Base-by-base conservation (phyloP, 352 stramenopile genomes). In the Thraustochytrium sp. region DNA sequence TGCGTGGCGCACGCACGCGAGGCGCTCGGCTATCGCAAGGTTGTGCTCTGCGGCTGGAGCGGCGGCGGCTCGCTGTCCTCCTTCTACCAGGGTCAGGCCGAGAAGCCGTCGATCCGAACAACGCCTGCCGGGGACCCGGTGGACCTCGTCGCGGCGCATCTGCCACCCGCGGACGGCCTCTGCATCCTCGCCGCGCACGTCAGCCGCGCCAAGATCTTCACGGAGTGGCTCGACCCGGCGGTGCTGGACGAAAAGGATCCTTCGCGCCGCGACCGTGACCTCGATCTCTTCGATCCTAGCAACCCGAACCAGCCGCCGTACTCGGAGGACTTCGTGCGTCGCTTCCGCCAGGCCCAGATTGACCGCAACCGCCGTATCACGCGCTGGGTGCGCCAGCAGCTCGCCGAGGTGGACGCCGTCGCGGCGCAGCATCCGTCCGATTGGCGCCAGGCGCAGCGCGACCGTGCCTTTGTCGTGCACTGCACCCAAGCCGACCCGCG, bases 171-270 rank as follows among this genome's bases (percentile, higher is more conserved):
- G 23, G 75, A 84, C 31, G 75, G 59, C 11, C 42, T 84, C 8
- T 61, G 53, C 34, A 76, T 84, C 31, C 54, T 84, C 36, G 75
- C 75, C 23, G 75, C 75, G n/a, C 75, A 84, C 31, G 65, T 8
- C 5, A 68, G 34, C 23, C 23, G 75, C 16, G 75, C 75, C 29
- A 83, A 83, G 34, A 84, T 84, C 37, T 84, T 84, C 29, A 84
- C 75, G 76, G 75, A 84, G 26, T 84, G 75, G 75, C 9, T 84
- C 21, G 75, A 84, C 40, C 75, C 75, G 16, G 44, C 23, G 18
- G 75, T 84, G 0, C 55, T 62, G 5, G 44, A 76, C 42, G 75
- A 84, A 29, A 54, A 18, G 21, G 75, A 84, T 61, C 61, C 61
- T 9, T 84, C 55, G 18, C n/a, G 56, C 21, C 75, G 75, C 9